Evolutionary conservation across 2,329 filamentous ascomycete genomes (phyloP).

Genomic region (Fusarium sp.): DNA sequence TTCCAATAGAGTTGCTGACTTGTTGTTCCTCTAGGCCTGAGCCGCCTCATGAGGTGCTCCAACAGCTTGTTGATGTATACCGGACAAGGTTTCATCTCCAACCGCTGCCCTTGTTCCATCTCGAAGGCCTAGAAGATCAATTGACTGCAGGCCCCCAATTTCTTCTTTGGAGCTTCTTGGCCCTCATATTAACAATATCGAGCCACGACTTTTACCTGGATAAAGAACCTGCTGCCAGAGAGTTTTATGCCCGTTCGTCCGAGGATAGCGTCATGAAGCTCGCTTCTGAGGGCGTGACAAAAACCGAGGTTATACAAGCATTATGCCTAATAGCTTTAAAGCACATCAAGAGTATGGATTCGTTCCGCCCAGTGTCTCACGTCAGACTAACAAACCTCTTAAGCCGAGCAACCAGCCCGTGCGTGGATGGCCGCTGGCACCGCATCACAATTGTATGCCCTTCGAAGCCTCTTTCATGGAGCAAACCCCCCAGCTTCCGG

Average conservation of each 20-base stretch:
- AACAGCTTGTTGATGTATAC: constrained; percentile 2
- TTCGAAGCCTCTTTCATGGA: background rate
- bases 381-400: background rate
- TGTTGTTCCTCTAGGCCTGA: too few species aligned
- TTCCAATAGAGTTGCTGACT: too few species aligned
- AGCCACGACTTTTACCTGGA: background rate
- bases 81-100: background rate
- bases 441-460: background rate
- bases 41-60: background rate
- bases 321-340: constrained; percentile 7
- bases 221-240: background rate
- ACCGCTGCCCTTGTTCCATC: constrained; percentile 2
- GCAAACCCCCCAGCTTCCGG: background rate
- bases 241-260: background rate
- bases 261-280: background rate
- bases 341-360: background rate
- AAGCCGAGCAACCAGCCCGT: background rate
- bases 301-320: background rate
- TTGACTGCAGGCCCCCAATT: background rate
- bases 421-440: constrained; percentile 8
- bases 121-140: background rate
- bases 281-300: background rate
- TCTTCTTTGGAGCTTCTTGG: constrained; percentile 4
- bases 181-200: background rate
- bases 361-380: background rate